phyloP scores from a whole-genome alignment of 495 filamentous ascomycete genomes.

The Aspergillus carlsbadensis region DNA sequence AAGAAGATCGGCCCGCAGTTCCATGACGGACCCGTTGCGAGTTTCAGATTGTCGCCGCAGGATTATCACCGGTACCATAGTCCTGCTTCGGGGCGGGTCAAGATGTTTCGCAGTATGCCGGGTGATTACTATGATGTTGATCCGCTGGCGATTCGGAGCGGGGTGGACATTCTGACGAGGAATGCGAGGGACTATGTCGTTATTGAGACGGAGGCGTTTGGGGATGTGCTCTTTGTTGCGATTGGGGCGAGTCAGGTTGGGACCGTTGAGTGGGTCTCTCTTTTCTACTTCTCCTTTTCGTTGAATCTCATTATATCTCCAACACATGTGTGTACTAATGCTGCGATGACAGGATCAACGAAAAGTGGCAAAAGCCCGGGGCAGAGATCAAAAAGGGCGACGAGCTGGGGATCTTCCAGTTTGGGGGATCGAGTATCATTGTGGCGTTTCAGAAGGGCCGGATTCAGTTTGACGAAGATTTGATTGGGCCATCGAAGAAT shows the following conservation, averaged over 20 bases:
- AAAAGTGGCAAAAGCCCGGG: constrained; percentile 25
- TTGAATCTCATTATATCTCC: neutral
- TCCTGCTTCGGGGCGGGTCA: constrained; percentile 39
- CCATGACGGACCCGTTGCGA: constrained; percentile 39
- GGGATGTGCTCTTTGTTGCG: constrained; percentile 31
- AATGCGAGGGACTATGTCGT: constrained; percentile 28
- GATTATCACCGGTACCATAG: constrained; percentile 52
- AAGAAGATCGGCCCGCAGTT: constrained; percentile 30
- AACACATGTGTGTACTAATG: neutral
- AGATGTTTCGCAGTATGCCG: constrained; percentile 28
- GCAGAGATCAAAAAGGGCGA: constrained; percentile 49
- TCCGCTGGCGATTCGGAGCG: constrained; percentile 26
- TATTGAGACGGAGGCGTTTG: constrained; percentile 29
- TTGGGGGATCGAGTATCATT: constrained; percentile 42
- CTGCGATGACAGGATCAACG: constrained; percentile 22
- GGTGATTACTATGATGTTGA: constrained; percentile 41
- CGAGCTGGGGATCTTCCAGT: constrained; percentile 42
- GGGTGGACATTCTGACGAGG: constrained; percentile 25
- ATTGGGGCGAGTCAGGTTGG: constrained; percentile 31
- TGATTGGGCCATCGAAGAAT: constrained; percentile 23
- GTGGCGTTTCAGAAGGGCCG: constrained; percentile 38
- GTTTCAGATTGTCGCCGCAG: constrained; percentile 40
- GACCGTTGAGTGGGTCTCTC: constrained; percentile 25
- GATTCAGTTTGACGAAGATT: constrained; percentile 39
- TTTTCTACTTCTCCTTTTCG: neutral